phyloP scores from a whole-genome alignment of 73 alveolate genomes.

The Tetrahymena thermophila region DNA sequence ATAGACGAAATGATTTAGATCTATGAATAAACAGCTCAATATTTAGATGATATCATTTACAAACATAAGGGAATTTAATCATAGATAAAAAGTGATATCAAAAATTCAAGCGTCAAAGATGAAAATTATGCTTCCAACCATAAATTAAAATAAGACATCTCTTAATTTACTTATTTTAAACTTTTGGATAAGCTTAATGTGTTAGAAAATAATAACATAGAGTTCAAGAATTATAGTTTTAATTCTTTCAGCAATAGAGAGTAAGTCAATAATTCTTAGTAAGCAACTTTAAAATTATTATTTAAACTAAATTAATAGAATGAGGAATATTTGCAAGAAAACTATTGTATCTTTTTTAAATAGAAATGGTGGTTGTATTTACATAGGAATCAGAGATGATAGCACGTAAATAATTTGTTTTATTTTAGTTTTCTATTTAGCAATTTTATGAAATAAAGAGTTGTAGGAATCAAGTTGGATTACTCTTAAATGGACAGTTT shows the following conservation, averaged over 20 bases:
- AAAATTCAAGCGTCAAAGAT: neutral
- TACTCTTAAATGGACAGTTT: neutral
- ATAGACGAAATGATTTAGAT: neutral
- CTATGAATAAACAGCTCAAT: neutral
- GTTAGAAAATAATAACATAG: neutral
- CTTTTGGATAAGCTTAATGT: neutral
- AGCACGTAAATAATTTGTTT: neutral
- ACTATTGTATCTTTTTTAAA: neutral
- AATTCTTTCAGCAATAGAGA: neutral
- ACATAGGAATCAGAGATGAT: neutral
- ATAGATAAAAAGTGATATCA: neutral
- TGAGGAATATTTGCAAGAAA: neutral
- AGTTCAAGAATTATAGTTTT: neutral
- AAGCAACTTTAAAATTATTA: neutral
- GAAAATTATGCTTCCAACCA: neutral
- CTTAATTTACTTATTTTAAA: neutral
- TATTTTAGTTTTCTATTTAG: neutral
- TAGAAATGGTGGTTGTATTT: neutral
- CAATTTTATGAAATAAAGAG: neutral
- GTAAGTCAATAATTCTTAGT: neutral
- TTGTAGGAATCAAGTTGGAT: neutral
- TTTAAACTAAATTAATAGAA: neutral
- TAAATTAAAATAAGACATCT: neutral
- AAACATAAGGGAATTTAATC: neutral
- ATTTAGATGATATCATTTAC: neutral